A percentile compares a stretch with the other conserved stretches of the same genome.
These are phyloP conservation scores for Didymella glomerata DNA, from an alignment of 2,329 filamentous ascomycete genomes.

Conservation along the genomic window DNA sequence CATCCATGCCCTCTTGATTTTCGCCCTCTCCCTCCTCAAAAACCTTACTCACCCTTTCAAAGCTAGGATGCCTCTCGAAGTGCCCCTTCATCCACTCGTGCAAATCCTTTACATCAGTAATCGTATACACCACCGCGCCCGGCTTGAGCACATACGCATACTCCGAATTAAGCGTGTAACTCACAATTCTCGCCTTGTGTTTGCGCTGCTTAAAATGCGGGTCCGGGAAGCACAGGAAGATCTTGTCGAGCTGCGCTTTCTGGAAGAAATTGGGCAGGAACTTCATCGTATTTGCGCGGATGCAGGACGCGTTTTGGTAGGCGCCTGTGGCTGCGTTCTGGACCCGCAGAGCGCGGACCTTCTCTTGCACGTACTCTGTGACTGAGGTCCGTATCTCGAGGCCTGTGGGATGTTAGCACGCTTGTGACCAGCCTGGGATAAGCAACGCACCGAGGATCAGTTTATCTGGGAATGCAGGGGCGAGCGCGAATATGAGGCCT, in stretches of 20 bases:
- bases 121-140: slow-evolving; percentile 90
- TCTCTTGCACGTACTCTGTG: slow-evolving; percentile 87
- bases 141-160: slow-evolving; percentile 88
- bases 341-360: slow-evolving; percentile 79
- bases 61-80: slow-evolving; percentile 78
- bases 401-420: slow-evolving; percentile 60
- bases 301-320: slow-evolving; percentile 88
- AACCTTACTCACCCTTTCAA: slow-evolving; percentile 70
- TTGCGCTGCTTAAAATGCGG: slow-evolving; percentile 98
- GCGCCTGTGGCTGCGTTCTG: slow-evolving; percentile 63
- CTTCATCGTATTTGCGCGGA: slow-evolving; percentile 98
- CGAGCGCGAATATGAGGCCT: slow-evolving; percentile 84
- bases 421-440: neutral
- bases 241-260: slow-evolving; percentile 80
- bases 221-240: slow-evolving; percentile 98
- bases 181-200: slow-evolving; percentile 96
- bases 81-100: slow-evolving; percentile 93
- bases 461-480: slow-evolving; percentile 80
- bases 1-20: slow-evolving; percentile 72
- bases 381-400: slow-evolving; percentile 94
- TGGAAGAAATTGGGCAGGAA: slow-evolving; percentile 98
- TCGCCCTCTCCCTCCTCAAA: slow-evolving; percentile 69
- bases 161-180: slow-evolving; percentile 85
- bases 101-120: slow-evolving; percentile 95
- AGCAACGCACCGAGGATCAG: slow-evolving; percentile 75